These are phyloP conservation scores for Coprinopsis sp. DNA, from an alignment of 768 basidiomycete genomes.

Conservation along the genomic window DNA sequence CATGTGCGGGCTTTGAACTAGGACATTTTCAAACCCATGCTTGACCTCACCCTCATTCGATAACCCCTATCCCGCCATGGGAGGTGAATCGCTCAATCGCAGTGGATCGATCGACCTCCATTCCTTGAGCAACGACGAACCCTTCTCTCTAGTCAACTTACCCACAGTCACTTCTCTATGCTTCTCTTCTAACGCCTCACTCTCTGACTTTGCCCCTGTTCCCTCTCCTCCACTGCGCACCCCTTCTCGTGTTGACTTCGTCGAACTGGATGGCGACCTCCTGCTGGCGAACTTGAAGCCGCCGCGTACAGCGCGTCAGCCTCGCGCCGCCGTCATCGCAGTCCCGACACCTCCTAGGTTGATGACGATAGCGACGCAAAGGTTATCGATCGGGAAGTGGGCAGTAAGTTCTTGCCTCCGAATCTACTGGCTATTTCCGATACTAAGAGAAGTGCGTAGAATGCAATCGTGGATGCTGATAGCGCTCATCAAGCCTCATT, in stretches of 20 bases:
- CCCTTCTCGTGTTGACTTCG: neutral
- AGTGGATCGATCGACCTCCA: neutral
- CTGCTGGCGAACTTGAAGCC: neutral
- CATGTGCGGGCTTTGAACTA: too few species aligned
- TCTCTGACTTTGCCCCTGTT: neutral
- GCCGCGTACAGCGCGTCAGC: neutral
- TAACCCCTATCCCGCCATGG: neutral
- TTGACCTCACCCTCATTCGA: too few species aligned
- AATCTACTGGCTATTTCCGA: constrained; percentile 21
- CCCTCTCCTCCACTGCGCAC: neutral
- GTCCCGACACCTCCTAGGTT: constrained; percentile 37
- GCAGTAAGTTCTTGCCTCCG: constrained; percentile 31
- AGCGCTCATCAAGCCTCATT: too few species aligned
- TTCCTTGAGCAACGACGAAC: neutral
- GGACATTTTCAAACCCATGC: too few species aligned
- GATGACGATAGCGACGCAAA: constrained; percentile 33
- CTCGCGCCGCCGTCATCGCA: constrained; percentile 19
- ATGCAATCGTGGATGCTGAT: neutral
- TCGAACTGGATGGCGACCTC: constrained; percentile 6
- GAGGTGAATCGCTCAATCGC: neutral
- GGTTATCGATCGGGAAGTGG: constrained; percentile 37
- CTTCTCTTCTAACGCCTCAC: neutral
- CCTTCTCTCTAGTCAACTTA: neutral
- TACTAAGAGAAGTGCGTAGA: constrained; percentile 27
- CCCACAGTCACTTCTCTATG: neutral